Evolutionary conservation across 495 filamentous ascomycete species (phyloP), one percentile per base, ranked within the genome.

Genomic region (Trypethelium eluteriae): DNA sequence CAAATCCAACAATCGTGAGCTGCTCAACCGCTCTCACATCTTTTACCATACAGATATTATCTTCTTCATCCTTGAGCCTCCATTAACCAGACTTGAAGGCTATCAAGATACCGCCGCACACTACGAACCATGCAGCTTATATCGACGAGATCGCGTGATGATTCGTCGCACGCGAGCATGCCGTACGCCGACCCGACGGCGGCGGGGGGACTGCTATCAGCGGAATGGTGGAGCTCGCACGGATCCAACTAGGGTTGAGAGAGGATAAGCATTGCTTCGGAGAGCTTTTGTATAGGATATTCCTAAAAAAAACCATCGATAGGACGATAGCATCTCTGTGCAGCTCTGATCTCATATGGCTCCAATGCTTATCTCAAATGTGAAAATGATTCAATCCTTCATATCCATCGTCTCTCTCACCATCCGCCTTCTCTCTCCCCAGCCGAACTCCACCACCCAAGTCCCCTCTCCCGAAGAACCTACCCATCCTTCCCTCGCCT

Each of bases 1-100:
- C 53, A 59, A 36, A 59, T 59, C 34, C 53, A 59, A 59, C 53
- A 59, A 59, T 59, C 53, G 53, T 59, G 53, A 59, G 53, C 53
- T 36, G 36, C 53, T 59, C 53, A 36, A 11, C 3, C 14, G 53
- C 53, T 59, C 53, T 5, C 53, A 59, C 18, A 11, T 59, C 53
- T 59, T 59, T n/a, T 25, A 25, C 49, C 11, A 53, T 59, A 59
- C 36, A 59, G 2, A 2, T n/a, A n/a, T 36, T 10, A 6, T 14
- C 3, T 36, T 59, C 53, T 34, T 59, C 53, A 7, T 34, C 10
- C 12, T 35, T n/a, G 53, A 36, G 32, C 36, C 53, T 59, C 53
- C 18, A 36, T 59, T 59, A 36, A 59, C 53, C 53, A 36, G 9
- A 4, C 5, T 34, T 34, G 32, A 59, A 59, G 53, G 53, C 53